Evolutionary conservation across 1,139 yeast species (phyloP).

Genomic region (Sugiyamaella grinbergsii): DNA sequence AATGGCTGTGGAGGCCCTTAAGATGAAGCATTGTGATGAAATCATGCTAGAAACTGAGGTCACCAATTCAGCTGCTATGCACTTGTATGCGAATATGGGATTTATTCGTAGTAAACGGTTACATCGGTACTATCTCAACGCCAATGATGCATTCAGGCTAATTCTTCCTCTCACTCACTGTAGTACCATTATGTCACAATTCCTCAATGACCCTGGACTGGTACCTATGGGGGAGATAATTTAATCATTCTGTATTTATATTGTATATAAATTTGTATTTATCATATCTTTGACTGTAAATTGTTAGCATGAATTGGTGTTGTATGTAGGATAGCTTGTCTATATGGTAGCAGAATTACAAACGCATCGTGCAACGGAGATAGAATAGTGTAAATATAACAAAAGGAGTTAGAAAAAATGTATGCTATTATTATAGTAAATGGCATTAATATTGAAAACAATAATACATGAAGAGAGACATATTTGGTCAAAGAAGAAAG

Average conservation of each 20-base stretch:
- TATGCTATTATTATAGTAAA: no score
- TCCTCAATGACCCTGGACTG: conserved; percentile 18
- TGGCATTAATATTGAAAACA: no score
- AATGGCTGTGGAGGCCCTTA: conserved; percentile 67
- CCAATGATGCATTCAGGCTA: conserved; percentile 88
- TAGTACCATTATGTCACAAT: conserved; percentile 48
- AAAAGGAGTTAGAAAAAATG: no score
- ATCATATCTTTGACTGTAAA: no score
- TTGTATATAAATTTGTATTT: background rate
- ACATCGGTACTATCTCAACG: conserved; percentile 82
- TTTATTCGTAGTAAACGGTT: conserved; percentile 79
- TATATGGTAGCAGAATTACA: no score
- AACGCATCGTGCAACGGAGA: no score
- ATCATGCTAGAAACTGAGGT: conserved; percentile 91
- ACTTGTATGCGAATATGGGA: conserved; percentile 82
- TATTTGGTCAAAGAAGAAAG: no score
- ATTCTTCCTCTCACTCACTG: conserved; percentile 64
- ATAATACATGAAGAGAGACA: no score
- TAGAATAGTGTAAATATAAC: no score
- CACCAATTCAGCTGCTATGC: conserved; percentile 72
- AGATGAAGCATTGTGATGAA: conserved; percentile 69
- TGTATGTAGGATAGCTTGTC: no score
- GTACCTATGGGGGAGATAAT: conserved; percentile 11
- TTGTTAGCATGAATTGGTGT: no score
- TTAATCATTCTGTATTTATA: background rate